Evolutionary conservation across 169 alveolate genomes (phyloP), one percentile per base, ranked within the genome.

Genomic region (Plasmodium gaboni): DNA sequence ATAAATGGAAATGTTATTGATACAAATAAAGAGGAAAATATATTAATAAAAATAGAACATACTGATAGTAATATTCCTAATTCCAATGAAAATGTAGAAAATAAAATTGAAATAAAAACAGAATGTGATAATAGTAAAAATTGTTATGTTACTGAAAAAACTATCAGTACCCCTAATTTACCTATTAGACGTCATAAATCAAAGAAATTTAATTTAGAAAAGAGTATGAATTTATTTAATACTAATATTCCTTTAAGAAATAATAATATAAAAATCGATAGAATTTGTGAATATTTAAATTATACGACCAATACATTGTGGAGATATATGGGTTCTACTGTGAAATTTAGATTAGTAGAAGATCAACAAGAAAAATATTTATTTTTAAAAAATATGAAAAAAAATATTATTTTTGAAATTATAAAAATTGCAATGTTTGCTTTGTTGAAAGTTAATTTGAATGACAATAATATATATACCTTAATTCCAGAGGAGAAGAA

Each of bases 371-470:
- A 80, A 63, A 80, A 80, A 48, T 80, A 80, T 67, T 67, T 80
- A 67, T 80, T 80, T 67, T 68, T 80, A 42, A 80, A 80, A 13
- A 80, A 80, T 17, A 80, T 80, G 83, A 80, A 80, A 67, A 80
- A 80, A 46, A 78, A 80, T 22, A 80, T 80, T 6, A 80, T 80
- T 53, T 80, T 80, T 55, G 90, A 80, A 80, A 80, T 80, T 17
- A 42, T 80, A 48, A 80, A 80, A 80, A 80, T 80, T 26, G 90
- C 90, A 13, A 80, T 80, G 90, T 80, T 80, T 61, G 83, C 90
- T 6, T 46, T 80, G 15, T 72, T 80, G 12, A 80, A 60, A 63
- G 83, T 80, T 80, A 80, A 80, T 80, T 60, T 80, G 48, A 80
- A 80, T 80, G 90, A 80, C 46, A 80, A 80, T 63, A 80, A 80